These are phyloP conservation scores for Aspergillus hortae DNA, from an alignment of 2,329 filamentous ascomycete species.

Conservation along the genomic window DNA sequence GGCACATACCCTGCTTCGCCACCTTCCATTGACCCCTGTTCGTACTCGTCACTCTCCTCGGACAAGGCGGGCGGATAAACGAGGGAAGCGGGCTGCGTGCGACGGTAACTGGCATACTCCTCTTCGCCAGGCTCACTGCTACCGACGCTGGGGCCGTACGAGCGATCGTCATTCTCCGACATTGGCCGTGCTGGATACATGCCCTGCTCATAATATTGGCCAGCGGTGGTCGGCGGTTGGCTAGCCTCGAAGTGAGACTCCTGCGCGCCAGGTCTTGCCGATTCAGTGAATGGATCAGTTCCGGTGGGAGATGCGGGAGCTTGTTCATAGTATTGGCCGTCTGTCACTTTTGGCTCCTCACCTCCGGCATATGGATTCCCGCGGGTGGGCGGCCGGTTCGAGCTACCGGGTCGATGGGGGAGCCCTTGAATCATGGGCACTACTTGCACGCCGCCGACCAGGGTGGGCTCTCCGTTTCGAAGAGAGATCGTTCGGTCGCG, in stretches of 20 bases:
- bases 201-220: slow-evolving; percentile 37
- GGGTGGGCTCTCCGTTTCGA: slow-evolving; percentile 79
- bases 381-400: slow-evolving; percentile 44
- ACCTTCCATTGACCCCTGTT: slow-evolving; percentile 46
- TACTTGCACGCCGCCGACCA: slow-evolving; percentile 91
- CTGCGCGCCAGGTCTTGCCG: slow-evolving; percentile 15
- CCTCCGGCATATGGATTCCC: slow-evolving; percentile 44
- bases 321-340: slow-evolving; percentile 51
- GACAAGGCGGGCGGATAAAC: slow-evolving; percentile 49
- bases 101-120: slow-evolving; percentile 66
- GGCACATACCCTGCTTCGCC: slow-evolving; percentile 35
- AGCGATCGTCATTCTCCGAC: slow-evolving; percentile 44
- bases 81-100: slow-evolving; percentile 61
- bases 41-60: slow-evolving; percentile 54
- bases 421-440: slow-evolving; percentile 82
- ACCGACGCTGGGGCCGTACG: slow-evolving; percentile 48
- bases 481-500: slow-evolving; percentile 81
- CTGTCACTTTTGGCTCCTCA: slow-evolving; percentile 29
- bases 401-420: slow-evolving; percentile 52
- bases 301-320: slow-evolving; percentile 52
- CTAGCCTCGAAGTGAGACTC: slow-evolving; percentile 11
- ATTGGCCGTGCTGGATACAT: slow-evolving; percentile 36
- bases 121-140: slow-evolving; percentile 64
- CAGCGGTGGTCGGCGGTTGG: slow-evolving; percentile 31
- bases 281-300: slow-evolving; percentile 61